Conservation (phyloP, 2,329 filamentous ascomycete genomes). For the Fusarium domesticum region DNA sequence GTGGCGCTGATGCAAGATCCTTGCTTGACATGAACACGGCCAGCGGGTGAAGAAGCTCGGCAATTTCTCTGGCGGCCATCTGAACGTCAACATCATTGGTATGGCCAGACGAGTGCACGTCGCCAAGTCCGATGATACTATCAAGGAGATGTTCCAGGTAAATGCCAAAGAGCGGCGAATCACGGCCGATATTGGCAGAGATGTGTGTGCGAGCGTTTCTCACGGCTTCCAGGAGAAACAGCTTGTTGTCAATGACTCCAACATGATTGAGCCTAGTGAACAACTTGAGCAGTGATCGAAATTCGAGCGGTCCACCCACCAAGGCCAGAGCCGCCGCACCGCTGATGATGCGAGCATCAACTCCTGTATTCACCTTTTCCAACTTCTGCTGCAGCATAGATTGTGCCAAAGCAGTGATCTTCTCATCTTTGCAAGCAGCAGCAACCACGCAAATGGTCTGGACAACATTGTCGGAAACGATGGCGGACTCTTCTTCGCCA, state of each 20-base stretch:
- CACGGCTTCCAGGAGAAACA: constrained; percentile 68
- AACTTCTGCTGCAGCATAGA: constrained; percentile 98
- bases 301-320: constrained; percentile 74
- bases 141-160: constrained; percentile 84
- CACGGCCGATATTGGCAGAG: constrained; percentile 63
- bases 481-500: constrained; percentile 73
- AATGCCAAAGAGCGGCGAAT: constrained; percentile 74
- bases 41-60: constrained; percentile 82
- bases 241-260: constrained; percentile 67
- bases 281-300: constrained; percentile 80
- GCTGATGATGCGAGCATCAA: constrained; percentile 82
- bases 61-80: constrained; percentile 81
- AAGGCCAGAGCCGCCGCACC: constrained; percentile 77
- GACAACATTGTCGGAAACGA: constrained; percentile 85
- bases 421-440: constrained; percentile 74
- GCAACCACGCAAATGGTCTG: constrained; percentile 92
- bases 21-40: constrained; percentile 74
- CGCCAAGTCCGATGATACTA: constrained; percentile 84
- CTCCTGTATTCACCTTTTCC: constrained; percentile 72
- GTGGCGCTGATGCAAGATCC: constrained; percentile 49
- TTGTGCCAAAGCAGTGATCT: constrained; percentile 88
- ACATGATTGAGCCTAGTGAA: constrained; percentile 74
- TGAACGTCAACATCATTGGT: constrained; percentile 76
- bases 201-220: constrained; percentile 77
- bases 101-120: constrained; percentile 71